Evolutionary conservation across 2,329 filamentous ascomycete species (phyloP), one percentile per base, ranked within the genome.

Genomic region (Penicillium sp.): DNA sequence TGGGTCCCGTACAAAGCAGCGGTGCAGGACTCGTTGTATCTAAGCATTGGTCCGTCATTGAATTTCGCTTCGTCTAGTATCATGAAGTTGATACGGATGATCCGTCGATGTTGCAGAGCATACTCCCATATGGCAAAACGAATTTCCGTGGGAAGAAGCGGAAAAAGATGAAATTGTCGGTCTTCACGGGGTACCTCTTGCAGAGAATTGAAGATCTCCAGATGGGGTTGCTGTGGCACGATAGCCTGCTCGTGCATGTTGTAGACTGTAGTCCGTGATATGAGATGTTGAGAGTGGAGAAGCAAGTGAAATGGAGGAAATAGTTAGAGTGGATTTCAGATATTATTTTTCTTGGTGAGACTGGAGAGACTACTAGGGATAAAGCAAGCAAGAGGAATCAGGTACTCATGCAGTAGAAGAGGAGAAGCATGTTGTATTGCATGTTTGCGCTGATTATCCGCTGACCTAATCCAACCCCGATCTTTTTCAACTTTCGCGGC

Each of bases 401-500:
- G 35, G 35, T 37, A n/a, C 35, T 37, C 35, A 39, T 39, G 42
- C 42, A 47, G 22, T 26, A 26, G 44, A 31, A 47, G 33, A 37
- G 13, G 33, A 37, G 16, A 6, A 37, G 33, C 5, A 39, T 39
- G 16, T 39, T 39, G 35, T 19, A n/a, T 33, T 21, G n/a, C 46
- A 11, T 21, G 47, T 37, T 19, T 14, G 19, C 16, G 29, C 27
- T 21, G 33, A 24, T 10, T 11, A 49, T 26, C 35, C 48, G 48
- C 33, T 50, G 33, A 50, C 48, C 39, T 50, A 50, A 50, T 39
- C 21, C 48, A 50, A 50, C 48, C 48, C 35, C 35, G 33, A 50
- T 50, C 48, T 50, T 50, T 48, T 50, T 64, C 61, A 61, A 64
- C 61, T 59, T 62, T 55, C 27, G 52, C 55, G 48, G 57, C 39